Percentiles rank a stretch among this genome's conserved stretches.
phyloP scores from a whole-genome alignment of 1,139 yeast species.

The Zygoascus sp. region DNA sequence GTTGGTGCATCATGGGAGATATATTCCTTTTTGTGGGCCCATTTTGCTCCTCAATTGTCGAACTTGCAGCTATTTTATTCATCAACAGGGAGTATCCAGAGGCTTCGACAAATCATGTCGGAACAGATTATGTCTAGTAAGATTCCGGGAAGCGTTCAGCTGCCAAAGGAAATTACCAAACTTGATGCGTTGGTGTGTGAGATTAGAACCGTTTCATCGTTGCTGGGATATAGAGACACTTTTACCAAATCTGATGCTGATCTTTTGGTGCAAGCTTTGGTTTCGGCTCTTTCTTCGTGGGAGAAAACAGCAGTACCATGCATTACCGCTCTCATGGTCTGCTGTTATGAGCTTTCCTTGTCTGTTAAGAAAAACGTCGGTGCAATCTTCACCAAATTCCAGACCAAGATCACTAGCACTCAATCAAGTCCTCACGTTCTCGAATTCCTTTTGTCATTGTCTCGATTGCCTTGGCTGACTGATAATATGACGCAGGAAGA shows the following conservation, averaged over 20 bases:
- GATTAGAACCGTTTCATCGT: slow-evolving; percentile 60
- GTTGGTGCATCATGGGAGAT: slow-evolving; percentile 62
- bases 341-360: slow-evolving; percentile 75
- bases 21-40: slow-evolving; percentile 63
- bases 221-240: slow-evolving; percentile 59
- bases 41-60: slow-evolving; percentile 67
- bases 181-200: slow-evolving; percentile 65
- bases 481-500: slow-evolving; percentile 74
- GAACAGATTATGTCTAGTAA: slow-evolving; percentile 49
- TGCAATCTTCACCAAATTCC: slow-evolving; percentile 62
- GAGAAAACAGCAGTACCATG: slow-evolving; percentile 76
- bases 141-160: slow-evolving; percentile 40
- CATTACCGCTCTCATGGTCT: slow-evolving; percentile 67
- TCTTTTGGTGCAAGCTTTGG: slow-evolving; percentile 58
- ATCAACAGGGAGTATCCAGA: slow-evolving; percentile 43
- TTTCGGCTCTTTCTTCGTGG: slow-evolving; percentile 67
- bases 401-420: slow-evolving; percentile 66
- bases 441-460: slow-evolving; percentile 65
- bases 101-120: slow-evolving; percentile 50
- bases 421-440: slow-evolving; percentile 69
- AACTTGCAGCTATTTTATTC: slow-evolving; percentile 52
- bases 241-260: slow-evolving; percentile 66
- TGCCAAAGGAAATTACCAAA: slow-evolving; percentile 47
- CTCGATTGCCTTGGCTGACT: slow-evolving; percentile 62
- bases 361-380: slow-evolving; percentile 67